Conservation (phyloP, 1,284 basidiomycete species). For the Sporisorium sorghi region DNA sequence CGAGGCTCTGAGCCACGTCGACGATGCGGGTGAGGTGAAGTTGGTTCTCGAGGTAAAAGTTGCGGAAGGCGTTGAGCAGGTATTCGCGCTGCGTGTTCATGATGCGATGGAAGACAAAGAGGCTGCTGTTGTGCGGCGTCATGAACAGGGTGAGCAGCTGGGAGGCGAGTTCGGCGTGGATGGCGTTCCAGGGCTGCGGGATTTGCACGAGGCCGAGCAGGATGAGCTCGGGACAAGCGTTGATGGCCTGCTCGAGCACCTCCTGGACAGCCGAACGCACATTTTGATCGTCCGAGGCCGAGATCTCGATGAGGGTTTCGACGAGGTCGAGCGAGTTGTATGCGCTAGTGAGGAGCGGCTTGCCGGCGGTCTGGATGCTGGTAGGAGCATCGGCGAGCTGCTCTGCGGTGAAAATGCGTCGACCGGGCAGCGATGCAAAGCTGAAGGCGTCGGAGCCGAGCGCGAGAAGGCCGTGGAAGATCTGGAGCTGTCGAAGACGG, state of each 20-base stretch:
- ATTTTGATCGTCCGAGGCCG: constrained; percentile 81
- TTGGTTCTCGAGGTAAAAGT: constrained; percentile 91
- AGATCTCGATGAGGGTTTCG: constrained; percentile 85
- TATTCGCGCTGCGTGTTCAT: constrained; percentile 89
- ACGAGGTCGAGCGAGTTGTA: constrained; percentile 96
- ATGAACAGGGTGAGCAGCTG: constrained; percentile 91
- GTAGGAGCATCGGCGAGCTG: constrained; percentile 76
- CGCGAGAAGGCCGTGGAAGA: constrained; percentile 87
- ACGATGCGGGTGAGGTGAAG: constrained; percentile 93
- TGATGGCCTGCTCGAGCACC: constrained; percentile 67
- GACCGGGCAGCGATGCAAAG: constrained; percentile 72
- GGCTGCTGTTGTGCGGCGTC: constrained; percentile 89
- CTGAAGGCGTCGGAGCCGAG: constrained; percentile 83
- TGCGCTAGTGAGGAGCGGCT: constrained; percentile 84
- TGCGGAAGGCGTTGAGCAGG: constrained; percentile 85
- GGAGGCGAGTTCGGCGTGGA: constrained; percentile 85
- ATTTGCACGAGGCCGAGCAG: constrained; percentile 93
- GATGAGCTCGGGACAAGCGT: constrained; percentile 89
- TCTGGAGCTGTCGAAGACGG: constrained; percentile 83
- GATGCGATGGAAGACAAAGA: constrained; percentile 94
- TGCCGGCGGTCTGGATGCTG: constrained; percentile 76
- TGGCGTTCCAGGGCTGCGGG: constrained; percentile 84
- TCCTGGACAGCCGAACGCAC: constrained; percentile 60
- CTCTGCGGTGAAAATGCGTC: constrained; percentile 53
- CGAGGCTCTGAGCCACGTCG: constrained; percentile 93